Percentiles rank a stretch among this genome's conserved stretches.
Evolutionary conservation across 1,284 basidiomycete genomes (phyloP).

Genomic region (Apiotrichum domesticum): DNA sequence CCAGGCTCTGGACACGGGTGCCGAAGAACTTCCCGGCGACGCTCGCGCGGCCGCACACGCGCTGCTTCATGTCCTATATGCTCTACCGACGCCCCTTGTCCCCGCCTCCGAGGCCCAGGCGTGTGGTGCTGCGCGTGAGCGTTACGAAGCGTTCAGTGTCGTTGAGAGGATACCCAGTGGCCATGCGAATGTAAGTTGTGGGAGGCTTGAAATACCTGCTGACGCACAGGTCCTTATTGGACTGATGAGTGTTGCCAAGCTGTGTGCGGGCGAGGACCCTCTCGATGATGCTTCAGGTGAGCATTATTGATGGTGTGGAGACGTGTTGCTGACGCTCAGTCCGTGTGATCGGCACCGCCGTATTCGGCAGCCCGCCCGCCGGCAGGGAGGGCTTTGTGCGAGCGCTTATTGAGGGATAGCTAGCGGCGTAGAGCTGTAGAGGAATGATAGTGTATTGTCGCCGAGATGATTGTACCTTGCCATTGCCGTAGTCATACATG

Average conservation of each 20-base stretch:
- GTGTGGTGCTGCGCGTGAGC: slow-evolving; percentile 16
- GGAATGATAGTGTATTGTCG: too few relatives aligned
- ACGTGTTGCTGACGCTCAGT: background rate
- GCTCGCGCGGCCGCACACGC: slow-evolving; percentile 10
- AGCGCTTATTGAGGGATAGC: slow-evolving; percentile 5
- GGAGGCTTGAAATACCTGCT: background rate
- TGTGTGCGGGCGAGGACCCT: slow-evolving; percentile 8
- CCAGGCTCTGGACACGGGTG: slow-evolving; percentile 15
- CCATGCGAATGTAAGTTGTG: slow-evolving; percentile 32
- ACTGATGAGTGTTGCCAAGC: slow-evolving; percentile 26
- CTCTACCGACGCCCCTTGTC: slow-evolving; percentile 26
- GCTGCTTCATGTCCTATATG: slow-evolving; percentile 28
- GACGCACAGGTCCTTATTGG: slow-evolving; percentile 25
- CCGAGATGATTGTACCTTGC: too few relatives aligned
- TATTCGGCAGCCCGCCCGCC: slow-evolving; percentile 9
- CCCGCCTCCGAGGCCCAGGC: slow-evolving; percentile 16
- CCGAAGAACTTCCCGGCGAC: background rate
- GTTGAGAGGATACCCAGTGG: slow-evolving; percentile 31
- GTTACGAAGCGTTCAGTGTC: slow-evolving; percentile 37
- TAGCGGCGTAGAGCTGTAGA: too few relatives aligned
- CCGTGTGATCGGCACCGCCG: slow-evolving; percentile 5
- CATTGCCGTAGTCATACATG: too few relatives aligned
- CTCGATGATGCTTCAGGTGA: background rate
- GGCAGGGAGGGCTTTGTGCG: slow-evolving; percentile 7
- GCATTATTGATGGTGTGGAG: background rate